Evolutionary conservation across 129 eudicot species (phyloP).

Genomic region (Smallanthus sonchifolius): DNA sequence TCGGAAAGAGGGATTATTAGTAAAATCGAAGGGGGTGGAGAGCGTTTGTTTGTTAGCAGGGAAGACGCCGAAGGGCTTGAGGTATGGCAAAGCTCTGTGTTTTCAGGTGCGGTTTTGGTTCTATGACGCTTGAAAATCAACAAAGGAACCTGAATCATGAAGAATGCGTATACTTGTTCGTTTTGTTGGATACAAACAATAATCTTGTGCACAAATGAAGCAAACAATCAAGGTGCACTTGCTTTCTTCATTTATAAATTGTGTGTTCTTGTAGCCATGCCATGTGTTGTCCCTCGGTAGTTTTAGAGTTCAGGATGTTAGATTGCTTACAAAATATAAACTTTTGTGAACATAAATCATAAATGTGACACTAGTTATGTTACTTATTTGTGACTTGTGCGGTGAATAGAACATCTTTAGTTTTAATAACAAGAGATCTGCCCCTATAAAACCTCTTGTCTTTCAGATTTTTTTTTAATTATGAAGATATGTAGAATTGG

Average conservation of each 20-base stretch:
- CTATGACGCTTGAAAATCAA: slow-evolving; percentile 20
- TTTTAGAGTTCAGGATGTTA: not conserved
- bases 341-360: not conserved
- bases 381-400: not conserved
- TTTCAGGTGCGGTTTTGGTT: slow-evolving; percentile 48
- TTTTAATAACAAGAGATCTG: not conserved
- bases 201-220: not conserved
- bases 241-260: not conserved
- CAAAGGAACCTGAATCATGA: not conserved
- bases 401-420: not conserved
- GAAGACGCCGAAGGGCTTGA: slow-evolving; percentile 93
- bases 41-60: slow-evolving; percentile 81
- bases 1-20: slow-evolving; percentile 58
- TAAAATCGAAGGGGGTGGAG: slow-evolving; percentile 87
- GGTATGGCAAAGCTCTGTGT: slow-evolving; percentile 87
- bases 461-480: not conserved
- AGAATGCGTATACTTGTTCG: not conserved
- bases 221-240: slow-evolving; percentile 3
- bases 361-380: too few species aligned
- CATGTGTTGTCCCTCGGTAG: not conserved
- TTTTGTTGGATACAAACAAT: not conserved
- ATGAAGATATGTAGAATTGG: not conserved
- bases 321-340: not conserved
- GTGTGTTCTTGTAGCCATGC: slow-evolving; percentile 15
- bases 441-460: not conserved